Base-by-base conservation (phyloP, 495 filamentous ascomycete species). In the Penicillium riverlandense region DNA sequence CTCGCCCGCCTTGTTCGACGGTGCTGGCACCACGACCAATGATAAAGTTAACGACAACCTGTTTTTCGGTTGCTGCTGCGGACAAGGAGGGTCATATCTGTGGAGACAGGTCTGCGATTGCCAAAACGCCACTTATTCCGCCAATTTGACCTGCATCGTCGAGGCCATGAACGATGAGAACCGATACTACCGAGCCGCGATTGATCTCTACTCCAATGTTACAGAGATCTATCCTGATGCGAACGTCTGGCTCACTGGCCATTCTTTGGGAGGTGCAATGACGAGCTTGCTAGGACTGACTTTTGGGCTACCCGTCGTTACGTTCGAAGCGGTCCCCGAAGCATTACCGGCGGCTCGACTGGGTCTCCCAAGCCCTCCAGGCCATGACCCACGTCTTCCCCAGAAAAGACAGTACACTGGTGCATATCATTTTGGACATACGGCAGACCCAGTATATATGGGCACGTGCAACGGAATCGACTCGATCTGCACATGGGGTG, bases 1-100 rank as follows among this genome's bases (percentile, higher is more conserved):
- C 6, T 85, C 89, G 0, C 76, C 80, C 1, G 92, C 94, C 9
- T 80, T 97, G 8, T 97, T 95, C 58, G 92, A 97, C 61, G 92
- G 92, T 4, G 86, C 89, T 8, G 90, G 88, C 10, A 96, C 92
- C 0, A 96, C 90, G 0, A 95, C 90, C 5, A 96, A 96, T 56
- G 92, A 98, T 66, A 98, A 98, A 63, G 69, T 86, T 38, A 98
- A 98, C 59, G 92, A 98, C 61, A 98, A 98, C 57, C 77, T 98
- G 8, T 94, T 91, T 60, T 96, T 96, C 69, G 90, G 90, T 58
- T 98, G 92, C 67, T 98, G 92, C 59, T 98, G 92, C 67, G 92
- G 80, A 9, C 87, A 96, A 67, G 88, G 94, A 45, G 87, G 88
- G 0, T 85, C 87, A 11, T 85, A 80, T 66, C 77, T 88, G 15